These are phyloP conservation scores for Fusarium haematococcum DNA, from an alignment of 2,329 filamentous ascomycete species.

Conservation along the genomic window DNA sequence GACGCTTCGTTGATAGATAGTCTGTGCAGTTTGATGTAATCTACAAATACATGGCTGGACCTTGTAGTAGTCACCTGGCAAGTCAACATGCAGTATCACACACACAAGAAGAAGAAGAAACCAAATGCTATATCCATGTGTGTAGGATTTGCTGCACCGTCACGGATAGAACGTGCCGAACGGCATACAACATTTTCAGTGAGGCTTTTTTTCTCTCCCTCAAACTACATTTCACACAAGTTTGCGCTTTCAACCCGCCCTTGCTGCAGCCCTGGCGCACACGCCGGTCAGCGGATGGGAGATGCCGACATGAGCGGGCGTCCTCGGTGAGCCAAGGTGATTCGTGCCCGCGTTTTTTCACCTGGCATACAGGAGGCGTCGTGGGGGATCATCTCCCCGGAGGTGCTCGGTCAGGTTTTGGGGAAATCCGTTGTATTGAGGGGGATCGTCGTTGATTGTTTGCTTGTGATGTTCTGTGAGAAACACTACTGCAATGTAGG, in stretches of 20 bases:
- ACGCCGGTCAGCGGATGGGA: conserved; percentile 29
- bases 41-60: background rate
- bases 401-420: background rate
- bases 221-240: background rate
- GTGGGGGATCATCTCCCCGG: conserved; percentile 17
- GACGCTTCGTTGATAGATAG: background rate
- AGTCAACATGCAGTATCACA: background rate
- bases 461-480: background rate
- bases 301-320: conserved; percentile 25
- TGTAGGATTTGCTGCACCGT: conserved; percentile 17
- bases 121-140: background rate
- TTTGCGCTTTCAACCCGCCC: background rate
- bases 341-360: conserved; percentile 35
- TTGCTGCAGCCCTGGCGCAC: background rate
- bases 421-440: background rate
- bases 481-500: background rate
- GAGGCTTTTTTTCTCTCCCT: conserved; percentile 17
- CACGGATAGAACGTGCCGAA: conserved; percentile 36
- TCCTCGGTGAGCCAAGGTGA: conserved; percentile 7
- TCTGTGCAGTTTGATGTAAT: background rate
- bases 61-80: background rate
- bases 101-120: background rate
- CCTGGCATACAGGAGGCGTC: background rate
- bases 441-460: background rate
- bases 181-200: background rate